Conservation (phyloP, 768 basidiomycete genomes). For the Strobilomyces confusus region DNA sequence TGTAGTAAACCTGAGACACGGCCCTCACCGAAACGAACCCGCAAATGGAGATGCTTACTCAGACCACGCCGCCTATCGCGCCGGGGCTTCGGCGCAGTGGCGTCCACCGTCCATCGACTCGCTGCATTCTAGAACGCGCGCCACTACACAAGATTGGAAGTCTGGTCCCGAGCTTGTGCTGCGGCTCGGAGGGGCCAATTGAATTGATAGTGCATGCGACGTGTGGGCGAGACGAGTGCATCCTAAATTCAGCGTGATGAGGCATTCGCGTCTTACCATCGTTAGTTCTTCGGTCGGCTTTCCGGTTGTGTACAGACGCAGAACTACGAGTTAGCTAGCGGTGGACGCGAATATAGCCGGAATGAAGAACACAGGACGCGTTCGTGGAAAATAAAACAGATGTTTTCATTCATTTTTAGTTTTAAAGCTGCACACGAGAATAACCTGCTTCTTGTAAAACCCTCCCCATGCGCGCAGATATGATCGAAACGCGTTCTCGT, state of each 20-base stretch:
- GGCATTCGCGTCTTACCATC: neutral
- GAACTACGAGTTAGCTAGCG: neutral
- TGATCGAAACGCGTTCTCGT: conserved; percentile 2
- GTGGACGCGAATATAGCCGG: neutral
- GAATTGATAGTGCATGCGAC: neutral
- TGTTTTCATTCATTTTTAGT: neutral
- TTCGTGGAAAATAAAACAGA: neutral
- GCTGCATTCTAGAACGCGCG: neutral
- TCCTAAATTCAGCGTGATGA: neutral
- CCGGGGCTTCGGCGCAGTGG: neutral
- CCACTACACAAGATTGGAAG: neutral
- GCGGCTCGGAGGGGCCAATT: neutral
- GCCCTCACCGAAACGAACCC: too few relatives aligned
- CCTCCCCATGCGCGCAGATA: neutral
- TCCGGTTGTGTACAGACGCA: neutral
- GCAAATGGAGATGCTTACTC: too few relatives aligned
- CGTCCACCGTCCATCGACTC: neutral
- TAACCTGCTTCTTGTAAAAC: neutral
- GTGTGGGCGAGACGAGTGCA: neutral
- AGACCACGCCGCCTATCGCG: neutral
- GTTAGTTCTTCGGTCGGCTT: neutral
- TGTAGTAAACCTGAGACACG: too few relatives aligned
- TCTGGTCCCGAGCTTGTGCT: neutral
- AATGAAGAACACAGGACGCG: neutral
- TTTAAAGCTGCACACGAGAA: neutral